Base-by-base conservation (phyloP, 1,139 yeast genomes). In the Yamadazyma diddensiae region DNA sequence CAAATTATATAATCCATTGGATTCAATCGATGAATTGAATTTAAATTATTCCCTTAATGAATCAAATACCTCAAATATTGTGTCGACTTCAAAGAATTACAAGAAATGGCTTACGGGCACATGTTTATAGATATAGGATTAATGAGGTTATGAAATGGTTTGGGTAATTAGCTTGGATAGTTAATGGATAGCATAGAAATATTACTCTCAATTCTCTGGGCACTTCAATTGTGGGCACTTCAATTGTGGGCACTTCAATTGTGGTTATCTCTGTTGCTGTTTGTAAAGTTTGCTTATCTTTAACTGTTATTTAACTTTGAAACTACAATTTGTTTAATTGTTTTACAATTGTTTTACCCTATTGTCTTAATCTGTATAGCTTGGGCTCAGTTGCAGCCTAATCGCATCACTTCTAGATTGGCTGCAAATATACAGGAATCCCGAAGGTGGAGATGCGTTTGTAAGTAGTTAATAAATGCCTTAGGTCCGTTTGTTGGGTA, bases 61-160 rank as follows among this genome's bases (percentile, higher is more conserved):
- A 7, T 33, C 38, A 15, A 38, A 39, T 23, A 31, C 36, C 10
- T 22, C 33, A n/a, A 26, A 30, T 14, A 22, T 36, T 8, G 33
- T 36, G 6, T 34, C 36, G 24, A 65, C 71, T 28, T 59, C 67
- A 21, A 62, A 63, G 37, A 66, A 66, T 47, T 66, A 66, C 49
- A 59, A 71, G 38, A 65, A 65, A 46, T 66, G 73, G 73, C 55
- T 65, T 41, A 49, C 64, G 23, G 67, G 41, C 13, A 55, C 43
- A 22, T 39, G 41, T 29, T 32, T 38, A 28, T 38, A 33, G 30
- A 15, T 13, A 19, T 6, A 13, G 8, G 9, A 7, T 18, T 18
- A 6, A 18, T 18, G 20, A 18, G 20, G 20, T 18, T 21, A 6
- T 11, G 9, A 16, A 24, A 24, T 24, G n/a, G n/a, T n/a, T n/a